Evolutionary conservation across 129 eudicot genomes (phyloP), one percentile per base, ranked within the genome.

Genomic region (Tagetes erecta): DNA sequence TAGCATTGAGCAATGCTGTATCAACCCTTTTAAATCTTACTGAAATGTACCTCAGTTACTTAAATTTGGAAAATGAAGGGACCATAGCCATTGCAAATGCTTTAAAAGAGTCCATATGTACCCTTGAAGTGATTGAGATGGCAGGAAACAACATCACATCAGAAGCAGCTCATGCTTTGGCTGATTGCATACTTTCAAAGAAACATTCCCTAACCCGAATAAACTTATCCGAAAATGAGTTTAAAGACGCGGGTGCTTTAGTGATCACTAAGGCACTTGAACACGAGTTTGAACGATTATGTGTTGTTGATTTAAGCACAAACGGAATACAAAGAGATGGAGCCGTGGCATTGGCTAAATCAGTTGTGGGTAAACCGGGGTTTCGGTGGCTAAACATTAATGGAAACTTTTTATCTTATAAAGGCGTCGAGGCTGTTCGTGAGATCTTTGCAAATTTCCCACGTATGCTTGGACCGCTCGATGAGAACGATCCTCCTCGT

Each of bases 121-220:
- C 82, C 40, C 85, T 92, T 4, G 82, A 80, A 45, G 83, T 89
- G 14, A 62, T 87, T 27, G 97, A 92, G 67, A 80, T 92, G 82
- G 91, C 97, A 27, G 97, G 96, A 74, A 92, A 92, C 77, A 90
- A 85, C 67, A 80, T 92, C 70, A 84, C 97, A 3, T 74, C 84
- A 13, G 85, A 82, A 62, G 83, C 92, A 44, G 92, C 92, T 58
- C 38, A 85, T 12, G 70, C 82, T n/a, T 64, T 92, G 45, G 89
- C 87, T 37, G 82, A 81, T n/a, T 92, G 81, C 44, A 81, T 92
- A 7, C 49, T 81, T 51, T 69, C 72, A n/a, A 92, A 88, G 84
- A 70, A 78, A 64, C 64, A 41, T 42, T 72, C 78, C 0, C 78
- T 92, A 10, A 71, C 81, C 8, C 84, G 83, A 77, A 63, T 92